phyloP scores from a whole-genome alignment of 1,139 yeast species.

The Saccharomyces hybrid region DNA sequence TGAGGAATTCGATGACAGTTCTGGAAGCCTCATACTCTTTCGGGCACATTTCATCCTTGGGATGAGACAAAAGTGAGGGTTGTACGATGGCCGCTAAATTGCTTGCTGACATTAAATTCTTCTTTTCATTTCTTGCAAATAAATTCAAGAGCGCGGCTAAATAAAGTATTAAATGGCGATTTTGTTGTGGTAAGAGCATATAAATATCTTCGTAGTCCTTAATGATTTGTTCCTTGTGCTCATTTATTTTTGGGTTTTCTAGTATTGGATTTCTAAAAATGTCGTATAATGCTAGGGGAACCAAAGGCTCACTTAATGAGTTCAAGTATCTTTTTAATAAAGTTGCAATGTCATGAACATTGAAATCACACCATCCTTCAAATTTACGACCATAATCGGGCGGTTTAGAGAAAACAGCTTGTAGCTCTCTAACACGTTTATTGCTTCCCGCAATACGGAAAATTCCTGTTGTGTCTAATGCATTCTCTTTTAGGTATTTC shows the following conservation, averaged over 20 bases:
- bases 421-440: conserved; percentile 74
- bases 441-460: conserved; percentile 87
- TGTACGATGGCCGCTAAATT: conserved; percentile 92
- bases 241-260: conserved; percentile 31
- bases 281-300: conserved; percentile 69
- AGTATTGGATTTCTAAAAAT: conserved; percentile 63
- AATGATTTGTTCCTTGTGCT: not conserved
- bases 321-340: conserved; percentile 73
- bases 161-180: conserved; percentile 37
- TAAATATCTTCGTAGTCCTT: not conserved
- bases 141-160: conserved; percentile 75
- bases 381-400: conserved; percentile 80
- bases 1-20: conserved; percentile 75
- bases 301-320: conserved; percentile 80
- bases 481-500: conserved; percentile 64
- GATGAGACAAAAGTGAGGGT: conserved; percentile 70
- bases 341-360: conserved; percentile 92
- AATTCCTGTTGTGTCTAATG: conserved; percentile 71
- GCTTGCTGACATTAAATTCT: conserved; percentile 81
- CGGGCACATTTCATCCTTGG: conserved; percentile 80
- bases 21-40: conserved; percentile 81
- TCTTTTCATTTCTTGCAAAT: conserved; percentile 64
- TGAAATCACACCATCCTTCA: conserved; percentile 68
- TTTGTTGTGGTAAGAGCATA: not conserved
- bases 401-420: conserved; percentile 66